These are phyloP conservation scores for Golubevia pallescens DNA, from an alignment of 1,284 basidiomycete genomes.

Conservation along the genomic window DNA sequence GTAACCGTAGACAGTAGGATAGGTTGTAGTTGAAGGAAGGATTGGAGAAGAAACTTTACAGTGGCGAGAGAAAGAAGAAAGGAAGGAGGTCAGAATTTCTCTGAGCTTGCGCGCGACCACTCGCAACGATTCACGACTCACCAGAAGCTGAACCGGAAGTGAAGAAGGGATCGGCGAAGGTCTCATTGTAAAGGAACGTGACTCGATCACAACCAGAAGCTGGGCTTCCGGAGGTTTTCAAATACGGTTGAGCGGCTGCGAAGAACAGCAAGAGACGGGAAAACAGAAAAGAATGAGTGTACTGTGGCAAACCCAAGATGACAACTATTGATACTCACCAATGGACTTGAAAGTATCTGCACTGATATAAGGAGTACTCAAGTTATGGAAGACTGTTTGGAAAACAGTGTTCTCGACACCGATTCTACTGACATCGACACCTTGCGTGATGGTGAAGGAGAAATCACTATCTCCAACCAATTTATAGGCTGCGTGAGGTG, in stretches of 20 bases:
- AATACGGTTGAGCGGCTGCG: neutral
- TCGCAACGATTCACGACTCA: neutral
- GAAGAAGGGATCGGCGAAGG: neutral
- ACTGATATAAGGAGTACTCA: neutral
- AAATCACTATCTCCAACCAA: neutral
- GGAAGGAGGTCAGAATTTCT: too few species aligned
- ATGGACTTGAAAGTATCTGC: neutral
- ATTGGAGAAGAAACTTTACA: too few species aligned
- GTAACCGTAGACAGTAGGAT: too few species aligned
- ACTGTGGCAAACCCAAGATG: too few species aligned
- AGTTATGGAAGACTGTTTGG: neutral
- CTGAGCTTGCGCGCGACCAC: neutral
- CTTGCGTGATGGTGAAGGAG: neutral
- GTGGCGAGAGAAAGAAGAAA: too few species aligned
- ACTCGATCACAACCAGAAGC: neutral
- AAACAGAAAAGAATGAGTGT: neutral
- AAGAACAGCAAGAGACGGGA: neutral
- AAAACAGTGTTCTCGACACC: neutral
- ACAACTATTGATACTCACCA: neutral
- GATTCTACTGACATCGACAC: neutral
- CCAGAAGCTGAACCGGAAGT: neutral
- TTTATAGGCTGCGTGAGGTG: neutral
- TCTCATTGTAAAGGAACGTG: neutral
- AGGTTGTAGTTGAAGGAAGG: too few species aligned
- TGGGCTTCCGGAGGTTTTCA: neutral